Evolutionary conservation across 2,329 filamentous ascomycete genomes (phyloP), one percentile per base, ranked within the genome.

Genomic region (Alternaria metachromatica): DNA sequence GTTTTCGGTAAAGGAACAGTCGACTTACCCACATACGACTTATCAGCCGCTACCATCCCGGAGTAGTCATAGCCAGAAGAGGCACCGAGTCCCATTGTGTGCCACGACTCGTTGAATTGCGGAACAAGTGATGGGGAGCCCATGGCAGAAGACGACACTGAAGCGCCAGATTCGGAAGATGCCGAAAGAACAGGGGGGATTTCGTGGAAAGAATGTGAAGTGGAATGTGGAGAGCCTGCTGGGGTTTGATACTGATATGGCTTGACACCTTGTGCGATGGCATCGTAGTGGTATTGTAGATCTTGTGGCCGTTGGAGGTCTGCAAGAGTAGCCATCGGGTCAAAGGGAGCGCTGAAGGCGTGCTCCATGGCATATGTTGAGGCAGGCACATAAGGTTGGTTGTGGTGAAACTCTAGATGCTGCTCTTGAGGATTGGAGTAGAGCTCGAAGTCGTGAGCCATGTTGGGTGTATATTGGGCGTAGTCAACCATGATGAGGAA

Each of bases 71-170:
- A 88, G 53, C 86, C 80, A 72, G 92, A 87, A 44, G 85, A 81
- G 74, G 91, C 83, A 55, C 85, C 87, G 37, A 91, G 81, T 57
- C 85, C 85, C 87, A 87, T 67, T 86, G 87, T 66, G 79, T 80
- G 55, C 90, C 92, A 56, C 83, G 87, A 60, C 80, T 89, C 62
- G 84, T 85, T 63, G 86, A 88, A 64, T 85, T 93, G 65, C 86
- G 84, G 74, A 85, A 88, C 55, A 85, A 90, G 28, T 85, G 87
- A 82, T 26, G 85, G 85, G 6, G 85, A 87, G 46, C 82, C 83
- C 67, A 83, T 82, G 15, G 82, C 78, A 11, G 84, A 86, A 5
- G 84, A 86, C 11, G 84, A 82, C 10, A 81, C 80, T 18, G 84
- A 86, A 49, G 83, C 83, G 59, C 82, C 83, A 28, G 84, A 86